Conservation (phyloP, 2,329 filamentous ascomycete species). For the Magnaporthiopsis incrustans region DNA sequence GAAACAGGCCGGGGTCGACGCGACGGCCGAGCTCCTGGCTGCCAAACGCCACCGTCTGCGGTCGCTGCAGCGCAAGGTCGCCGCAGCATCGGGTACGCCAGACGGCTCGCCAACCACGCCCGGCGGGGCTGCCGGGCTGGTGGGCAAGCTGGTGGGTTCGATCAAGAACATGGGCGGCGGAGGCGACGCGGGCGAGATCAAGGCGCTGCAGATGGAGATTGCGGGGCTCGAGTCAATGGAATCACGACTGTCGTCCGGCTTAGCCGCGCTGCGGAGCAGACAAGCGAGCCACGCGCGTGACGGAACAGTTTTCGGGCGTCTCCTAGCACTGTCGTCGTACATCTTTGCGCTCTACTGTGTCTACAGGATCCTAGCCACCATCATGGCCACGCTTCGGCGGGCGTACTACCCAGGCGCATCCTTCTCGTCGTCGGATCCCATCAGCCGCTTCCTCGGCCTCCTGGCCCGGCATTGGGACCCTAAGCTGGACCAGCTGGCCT, state of each 20-base stretch:
- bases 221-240: slow-evolving; percentile 75
- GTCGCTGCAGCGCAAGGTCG: slow-evolving; percentile 47
- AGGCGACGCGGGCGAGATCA: slow-evolving; percentile 54
- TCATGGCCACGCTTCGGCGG: slow-evolving; percentile 59
- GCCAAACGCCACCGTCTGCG: slow-evolving; percentile 67
- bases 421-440: slow-evolving; percentile 68
- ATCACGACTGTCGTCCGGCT: slow-evolving; percentile 56
- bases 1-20: slow-evolving; percentile 71
- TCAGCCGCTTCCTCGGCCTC: slow-evolving; percentile 74
- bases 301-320: slow-evolving; percentile 56
- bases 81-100: slow-evolving; percentile 33
- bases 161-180: slow-evolving; percentile 34
- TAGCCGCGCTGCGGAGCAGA: slow-evolving; percentile 55
- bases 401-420: slow-evolving; percentile 36
- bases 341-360: slow-evolving; percentile 75
- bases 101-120: slow-evolving; percentile 19
- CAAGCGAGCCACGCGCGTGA: slow-evolving; percentile 58
- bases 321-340: slow-evolving; percentile 55
- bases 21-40: slow-evolving; percentile 70
- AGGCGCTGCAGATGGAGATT: slow-evolving; percentile 64
- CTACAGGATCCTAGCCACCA: slow-evolving; percentile 71
- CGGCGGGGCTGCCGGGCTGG: slow-evolving; percentile 37
- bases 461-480: slow-evolving; percentile 80
- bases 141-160: slow-evolving; percentile 19
- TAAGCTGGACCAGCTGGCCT: slow-evolving; percentile 70